Evolutionary conservation across 2,329 filamentous ascomycete species (phyloP).

Genomic region (Fusarium sp.): DNA sequence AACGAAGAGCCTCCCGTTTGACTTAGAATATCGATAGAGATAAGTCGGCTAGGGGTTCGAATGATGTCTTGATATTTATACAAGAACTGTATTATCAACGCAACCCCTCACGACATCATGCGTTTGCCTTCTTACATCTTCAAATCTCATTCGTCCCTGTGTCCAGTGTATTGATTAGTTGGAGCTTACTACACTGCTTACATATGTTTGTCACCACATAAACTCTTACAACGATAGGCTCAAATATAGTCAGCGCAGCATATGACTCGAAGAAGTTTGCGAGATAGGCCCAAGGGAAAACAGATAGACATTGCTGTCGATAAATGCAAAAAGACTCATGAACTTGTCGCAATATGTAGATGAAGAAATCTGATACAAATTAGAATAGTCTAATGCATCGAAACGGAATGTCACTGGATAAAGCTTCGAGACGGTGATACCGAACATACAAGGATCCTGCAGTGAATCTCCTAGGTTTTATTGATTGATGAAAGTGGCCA

Average conservation of each 20-base stretch:
- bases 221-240: neutral
- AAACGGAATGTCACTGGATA: neutral
- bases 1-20: too few relatives aligned
- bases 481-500: neutral
- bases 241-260: neutral
- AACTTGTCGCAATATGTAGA: neutral
- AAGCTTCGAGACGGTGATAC: neutral
- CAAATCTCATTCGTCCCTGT: neutral
- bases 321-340: too few relatives aligned
- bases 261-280: fast-evolving
- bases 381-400: neutral
- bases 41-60: neutral
- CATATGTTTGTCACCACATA: neutral
- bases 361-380: neutral
- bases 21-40: neutral
- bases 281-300: neutral
- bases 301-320: neutral
- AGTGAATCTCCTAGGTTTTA: neutral
- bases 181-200: slow-evolving; percentile 1
- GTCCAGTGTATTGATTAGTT: neutral
- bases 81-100: neutral
- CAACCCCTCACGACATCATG: too few relatives aligned
- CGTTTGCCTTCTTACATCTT: neutral
- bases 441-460: fast-evolving
- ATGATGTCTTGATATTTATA: neutral